Base-by-base conservation (phyloP, 208 protist species). In the Balamuthia mandrillaris region DNA sequence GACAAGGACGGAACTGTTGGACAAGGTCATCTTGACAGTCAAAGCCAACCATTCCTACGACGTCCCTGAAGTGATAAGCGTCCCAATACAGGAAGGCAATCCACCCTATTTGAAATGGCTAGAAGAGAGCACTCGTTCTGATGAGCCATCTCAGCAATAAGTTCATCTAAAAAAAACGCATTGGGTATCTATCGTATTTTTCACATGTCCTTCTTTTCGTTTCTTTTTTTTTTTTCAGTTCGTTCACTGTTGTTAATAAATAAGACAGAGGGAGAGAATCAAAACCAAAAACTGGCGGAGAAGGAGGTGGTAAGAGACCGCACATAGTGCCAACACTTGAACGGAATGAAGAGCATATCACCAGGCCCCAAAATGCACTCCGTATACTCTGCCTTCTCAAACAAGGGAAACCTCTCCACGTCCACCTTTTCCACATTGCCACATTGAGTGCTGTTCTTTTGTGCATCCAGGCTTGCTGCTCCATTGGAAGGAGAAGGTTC, bases 331-430 rank as follows among this genome's bases (percentile, higher is more conserved):
- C 27, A 89, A 24, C 66, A 88, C 45, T 21, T 10, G 24, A 29
- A 37, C 21, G 87, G 87, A 27, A 89, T 89, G n/a, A 86, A 89
- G 31, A 89, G 42, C 31, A 87, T 82, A 16, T 89, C 84, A 27
- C 87, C 87, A 12, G 83, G 84, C 5, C 60, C 29, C 6, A 89
- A 27, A 10, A 89, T 83, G 52, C 29, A 27, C 51, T 88, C 85
- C 0, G 41, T 84, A 16, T 88, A 83, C 31, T 47, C 45, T 0
- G 85, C 75, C 63, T 66, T 29, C 7, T 44, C 14, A 9, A 88
- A 54, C 47, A 88, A 52, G 60, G 85, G 85, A 54, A 68, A 88
- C 6, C 82, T 56, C 18, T n/a, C 9, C 10, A 35, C 44, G 61
- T 83, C 42, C 16, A 75, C 45, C 24, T 47, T 37, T 42, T 83